Evolutionary conservation across 345 rosid species (phyloP), one percentile per base, ranked within the genome.

Genomic region (Gossypium stocksii): DNA sequence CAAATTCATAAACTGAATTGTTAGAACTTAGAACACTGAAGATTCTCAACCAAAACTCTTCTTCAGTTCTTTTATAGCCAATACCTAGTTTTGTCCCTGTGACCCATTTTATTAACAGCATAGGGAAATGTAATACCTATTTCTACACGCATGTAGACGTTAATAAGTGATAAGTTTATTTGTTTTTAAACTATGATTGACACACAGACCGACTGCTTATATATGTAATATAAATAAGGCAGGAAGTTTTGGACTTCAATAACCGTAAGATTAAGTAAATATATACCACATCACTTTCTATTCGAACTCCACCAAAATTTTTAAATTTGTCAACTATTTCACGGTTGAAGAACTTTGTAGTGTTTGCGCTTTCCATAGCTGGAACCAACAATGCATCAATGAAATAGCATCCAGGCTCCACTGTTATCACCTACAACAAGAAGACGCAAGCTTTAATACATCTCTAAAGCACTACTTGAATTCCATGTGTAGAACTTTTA

Each of bases 371-470:
- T 41, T 85, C 88, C 86, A 87, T 79, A 77, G 97, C 98, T 3
- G 94, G 97, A 67, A 54, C 59, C 83, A 90, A 80, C 70, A 94
- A 76, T 61, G 94, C 97, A 78, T 89, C 90, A 20, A 92, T 94
- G 81, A 94, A 92, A 78, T 92, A 94, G 84, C 98, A 94, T 67
- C 97, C 97, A 34, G 97, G 98, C 85, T 94, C 98, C 84, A 92
- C 98, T 10, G 98, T 92, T 64, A 92, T 92, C 48, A 94, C 98
- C 98, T 94, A 67, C 76, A 82, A 73, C 23, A 76, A 48, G 44
- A 57, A 53, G 20, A 51, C 19, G 13, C 27, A 60, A 43, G 58
- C 48, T 83, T 22, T 22, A 72, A 72, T 34, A 0, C 56, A 22
- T 7, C 15, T 53, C 13, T 23, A 74, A 73, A 22, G 41, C 13